Conservation (phyloP, 1,284 basidiomycete genomes). For the Ceratobasidium sp. region DNA sequence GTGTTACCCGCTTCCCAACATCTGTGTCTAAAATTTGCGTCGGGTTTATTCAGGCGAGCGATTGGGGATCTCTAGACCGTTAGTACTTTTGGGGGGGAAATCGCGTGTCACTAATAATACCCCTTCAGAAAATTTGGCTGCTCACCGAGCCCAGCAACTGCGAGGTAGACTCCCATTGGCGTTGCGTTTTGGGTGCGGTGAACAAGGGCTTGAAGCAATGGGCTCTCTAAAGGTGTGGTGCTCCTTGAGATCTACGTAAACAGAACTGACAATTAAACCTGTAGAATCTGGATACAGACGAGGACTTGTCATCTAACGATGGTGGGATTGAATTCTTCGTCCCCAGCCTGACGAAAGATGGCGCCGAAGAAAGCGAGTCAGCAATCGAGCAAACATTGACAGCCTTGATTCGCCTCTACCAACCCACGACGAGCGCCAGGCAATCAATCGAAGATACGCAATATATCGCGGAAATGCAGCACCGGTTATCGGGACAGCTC, state of each 20-base stretch:
- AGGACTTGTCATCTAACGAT: neutral
- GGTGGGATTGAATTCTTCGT: slow-evolving; percentile 2
- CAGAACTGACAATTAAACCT: neutral
- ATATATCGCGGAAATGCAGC: slow-evolving; percentile 10
- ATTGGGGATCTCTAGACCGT: slow-evolving; percentile 46
- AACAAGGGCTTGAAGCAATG: neutral
- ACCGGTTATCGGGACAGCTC: neutral
- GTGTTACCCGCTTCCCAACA: neutral
- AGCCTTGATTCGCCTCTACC: neutral
- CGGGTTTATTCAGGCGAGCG: slow-evolving; percentile 21
- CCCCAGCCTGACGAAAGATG: neutral
- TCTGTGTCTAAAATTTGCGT: neutral
- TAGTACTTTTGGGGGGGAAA: neutral
- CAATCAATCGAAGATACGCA: neutral
- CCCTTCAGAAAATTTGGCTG: slow-evolving; percentile 37
- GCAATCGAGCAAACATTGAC: neutral
- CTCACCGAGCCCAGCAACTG: slow-evolving; percentile 30
- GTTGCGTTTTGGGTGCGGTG: neutral
- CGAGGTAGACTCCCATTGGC: neutral
- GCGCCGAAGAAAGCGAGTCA: neutral
- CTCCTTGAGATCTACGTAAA: neutral
- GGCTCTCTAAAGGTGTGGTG: slow-evolving; percentile 3
- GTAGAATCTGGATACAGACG: slow-evolving; percentile 16
- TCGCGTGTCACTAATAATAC: neutral
- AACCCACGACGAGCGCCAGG: neutral